Conservation (phyloP, 148 eudicot species). For the Cornus kousa region DNA sequence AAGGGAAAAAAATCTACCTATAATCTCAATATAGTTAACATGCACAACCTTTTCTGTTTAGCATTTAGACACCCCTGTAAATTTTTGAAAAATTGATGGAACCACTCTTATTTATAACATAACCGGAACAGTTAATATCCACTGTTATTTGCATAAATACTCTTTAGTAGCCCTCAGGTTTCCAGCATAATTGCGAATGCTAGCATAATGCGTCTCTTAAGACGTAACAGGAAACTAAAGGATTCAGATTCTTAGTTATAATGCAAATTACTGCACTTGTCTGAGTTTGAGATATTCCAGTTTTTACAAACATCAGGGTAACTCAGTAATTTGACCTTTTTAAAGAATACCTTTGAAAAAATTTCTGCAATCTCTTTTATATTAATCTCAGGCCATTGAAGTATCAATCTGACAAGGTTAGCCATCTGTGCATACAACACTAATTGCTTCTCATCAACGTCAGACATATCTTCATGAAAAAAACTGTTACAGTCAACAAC, state of each 20-base stretch:
- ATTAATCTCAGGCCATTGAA: slow-evolving; percentile 58
- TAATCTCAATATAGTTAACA: neutral
- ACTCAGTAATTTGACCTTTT: slow-evolving; percentile 4
- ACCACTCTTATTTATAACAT: neutral
- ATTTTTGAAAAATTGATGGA: neutral
- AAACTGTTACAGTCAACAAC: slow-evolving; percentile 19
- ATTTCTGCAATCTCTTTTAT: slow-evolving; percentile 77
- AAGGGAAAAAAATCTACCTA: neutral
- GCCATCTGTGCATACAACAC: slow-evolving; percentile 97
- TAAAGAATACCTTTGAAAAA: slow-evolving; percentile 73
- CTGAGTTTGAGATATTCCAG: neutral
- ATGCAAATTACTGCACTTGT: neutral
- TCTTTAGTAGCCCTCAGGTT: neutral
- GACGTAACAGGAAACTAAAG: neutral
- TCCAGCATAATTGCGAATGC: neutral
- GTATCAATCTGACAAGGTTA: slow-evolving; percentile 67
- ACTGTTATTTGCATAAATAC: neutral
- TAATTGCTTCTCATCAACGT: slow-evolving; percentile 71
- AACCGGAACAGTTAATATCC: neutral
- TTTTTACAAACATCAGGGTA: neutral
- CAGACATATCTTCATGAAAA: slow-evolving; percentile 62
- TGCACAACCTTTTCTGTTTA: neutral
- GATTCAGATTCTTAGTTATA: neutral
- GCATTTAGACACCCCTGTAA: neutral
- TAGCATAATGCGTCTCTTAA: neutral